Conservation (phyloP, 1,139 yeast genomes). For the Hyphopichia buzzinii region DNA sequence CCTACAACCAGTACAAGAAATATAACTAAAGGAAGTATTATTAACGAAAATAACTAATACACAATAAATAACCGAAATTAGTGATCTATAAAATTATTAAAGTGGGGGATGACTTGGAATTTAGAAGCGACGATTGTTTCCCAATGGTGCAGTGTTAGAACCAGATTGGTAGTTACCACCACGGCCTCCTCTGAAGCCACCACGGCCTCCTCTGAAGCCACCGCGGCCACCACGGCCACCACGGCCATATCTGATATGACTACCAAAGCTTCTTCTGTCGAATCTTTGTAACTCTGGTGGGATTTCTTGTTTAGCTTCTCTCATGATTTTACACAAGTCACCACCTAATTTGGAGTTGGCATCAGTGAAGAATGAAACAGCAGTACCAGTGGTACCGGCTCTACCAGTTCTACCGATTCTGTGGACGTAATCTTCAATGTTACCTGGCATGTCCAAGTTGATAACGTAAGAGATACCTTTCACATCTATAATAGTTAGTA, state of each 20-base stretch:
- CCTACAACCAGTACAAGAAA: too few species aligned
- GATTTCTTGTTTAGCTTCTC: conserved; percentile 92
- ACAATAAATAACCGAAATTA: neutral
- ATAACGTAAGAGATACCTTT: conserved; percentile 93
- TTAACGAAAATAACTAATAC: neutral
- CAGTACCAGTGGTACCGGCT: conserved; percentile 96
- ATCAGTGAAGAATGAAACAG: conserved; percentile 90
- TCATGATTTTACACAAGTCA: conserved; percentile 83
- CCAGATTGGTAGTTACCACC: conserved; percentile 25
- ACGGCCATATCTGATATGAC: conserved; percentile 56
- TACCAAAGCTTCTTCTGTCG: conserved; percentile 53
- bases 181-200: conserved; percentile 27
- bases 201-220: conserved; percentile 28
- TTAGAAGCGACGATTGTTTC: conserved; percentile 29
- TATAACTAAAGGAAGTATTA: too few species aligned
- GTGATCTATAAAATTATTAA: too few species aligned
- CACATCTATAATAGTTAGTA: conserved; percentile 68
- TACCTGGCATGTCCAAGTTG: conserved; percentile 97
- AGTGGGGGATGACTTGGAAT: too few species aligned
- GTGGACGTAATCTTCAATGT: conserved; percentile 96
- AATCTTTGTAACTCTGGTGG: conserved; percentile 61
- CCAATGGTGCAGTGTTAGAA: conserved; percentile 30
- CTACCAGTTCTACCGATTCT: conserved; percentile 98
- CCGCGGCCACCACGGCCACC: conserved; percentile 62
- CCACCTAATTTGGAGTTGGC: conserved; percentile 87